Conservation (phyloP, 805 yeast genomes). For the Priceomyces castillae region DNA sequence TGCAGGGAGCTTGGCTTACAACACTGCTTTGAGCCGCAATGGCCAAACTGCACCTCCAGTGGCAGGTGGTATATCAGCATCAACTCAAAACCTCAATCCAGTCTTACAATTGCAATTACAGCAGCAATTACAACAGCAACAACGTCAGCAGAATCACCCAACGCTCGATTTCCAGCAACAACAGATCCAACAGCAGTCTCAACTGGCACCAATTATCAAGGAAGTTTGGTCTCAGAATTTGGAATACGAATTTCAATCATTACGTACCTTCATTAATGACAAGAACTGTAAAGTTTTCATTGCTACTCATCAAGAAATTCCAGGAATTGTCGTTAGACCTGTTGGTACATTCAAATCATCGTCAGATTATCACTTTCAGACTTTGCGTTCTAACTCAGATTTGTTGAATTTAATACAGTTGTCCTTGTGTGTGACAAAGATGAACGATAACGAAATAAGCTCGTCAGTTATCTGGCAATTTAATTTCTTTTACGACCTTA, state of each 20-base stretch:
- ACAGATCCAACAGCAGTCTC: constrained; percentile 11
- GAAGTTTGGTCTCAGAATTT: constrained; percentile 76
- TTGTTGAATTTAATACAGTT: constrained; percentile 81
- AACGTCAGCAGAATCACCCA: constrained; percentile 17
- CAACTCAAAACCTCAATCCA: constrained; percentile 8
- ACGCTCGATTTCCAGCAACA: constrained; percentile 17
- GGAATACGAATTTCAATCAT: constrained; percentile 60
- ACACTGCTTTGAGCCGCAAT: neutral
- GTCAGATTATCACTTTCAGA: constrained; percentile 92
- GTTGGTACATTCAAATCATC: constrained; percentile 89
- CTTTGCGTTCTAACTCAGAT: constrained; percentile 88
- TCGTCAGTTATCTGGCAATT: constrained; percentile 94
- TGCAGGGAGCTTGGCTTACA: constrained; percentile 1
- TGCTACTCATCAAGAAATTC: constrained; percentile 86
- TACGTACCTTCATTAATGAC: constrained; percentile 56
- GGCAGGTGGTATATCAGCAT: neutral
- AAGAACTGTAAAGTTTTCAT: constrained; percentile 49
- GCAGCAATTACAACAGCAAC: constrained; percentile 23
- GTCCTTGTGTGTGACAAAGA: constrained; percentile 38
- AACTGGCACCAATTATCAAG: constrained; percentile 51
- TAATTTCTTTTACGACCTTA: constrained; percentile 79
- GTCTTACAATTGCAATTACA: constrained; percentile 18
- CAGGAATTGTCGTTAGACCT: constrained; percentile 94
- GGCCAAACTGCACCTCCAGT: neutral
- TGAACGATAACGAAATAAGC: constrained; percentile 46